Evolutionary conservation across 306 rosid genomes (phyloP), one percentile per base, ranked within the genome.

Genomic region (Malus sieversii): DNA sequence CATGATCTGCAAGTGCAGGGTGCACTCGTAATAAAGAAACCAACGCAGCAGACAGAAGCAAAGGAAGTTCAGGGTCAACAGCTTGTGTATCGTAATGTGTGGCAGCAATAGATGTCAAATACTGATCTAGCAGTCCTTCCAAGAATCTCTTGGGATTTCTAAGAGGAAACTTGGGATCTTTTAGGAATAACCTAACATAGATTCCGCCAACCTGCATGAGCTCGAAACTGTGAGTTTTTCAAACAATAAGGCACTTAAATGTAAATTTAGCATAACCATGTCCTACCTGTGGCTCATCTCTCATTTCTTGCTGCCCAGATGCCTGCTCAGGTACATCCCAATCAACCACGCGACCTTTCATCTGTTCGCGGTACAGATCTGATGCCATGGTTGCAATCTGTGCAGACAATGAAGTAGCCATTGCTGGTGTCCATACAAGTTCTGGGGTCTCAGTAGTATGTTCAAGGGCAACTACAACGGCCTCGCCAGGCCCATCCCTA

Each of bases 401-500:
- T 33, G 97, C 97, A 76, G 99, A 89, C 75, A 95, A 81, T 80
- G 99, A 95, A 82, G 99, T 86, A 51, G 99, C 99, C 99, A 95
- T 95, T 7, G 99, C 99, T 46, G 96, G 96, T 4, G 99, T 95
- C 99, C 99, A 95, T 52, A 95, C 99, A 86, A 95, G 97, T 82
- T 95, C 99, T 70, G 99, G 99, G 62, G 99, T 95, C 86, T 95
- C 99, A 3, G 97, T 92, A 75, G 92, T 89, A 80, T 88, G 97
- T 81, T 95, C 99, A 68, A 95, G 91, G 77, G 90, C 82, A 83
- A 88, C 88, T 59, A 95, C 97, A 64, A 90, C 97, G 66, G 97
- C 93, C 90, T 95, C 99, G 66, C 99, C 99, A 76, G 99, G 99
- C 61, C 99, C 99, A 90, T 95, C 99, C 86, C 92, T 90, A 82